Base-by-base conservation (phyloP, 352 stramenopile genomes). In the Globisporangium perplexum region DNA sequence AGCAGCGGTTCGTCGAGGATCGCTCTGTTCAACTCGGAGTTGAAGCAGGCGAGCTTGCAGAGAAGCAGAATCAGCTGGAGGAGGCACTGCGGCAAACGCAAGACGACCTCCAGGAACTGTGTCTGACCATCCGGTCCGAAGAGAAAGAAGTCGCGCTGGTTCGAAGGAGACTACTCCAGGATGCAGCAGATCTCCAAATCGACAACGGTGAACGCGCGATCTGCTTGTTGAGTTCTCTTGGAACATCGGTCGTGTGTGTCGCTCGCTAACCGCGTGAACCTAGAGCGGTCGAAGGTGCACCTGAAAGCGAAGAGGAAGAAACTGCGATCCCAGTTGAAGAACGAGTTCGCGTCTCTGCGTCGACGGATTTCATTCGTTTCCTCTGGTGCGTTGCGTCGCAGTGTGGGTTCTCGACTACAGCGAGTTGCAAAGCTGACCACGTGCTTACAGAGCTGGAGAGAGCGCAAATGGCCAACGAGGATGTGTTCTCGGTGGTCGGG, bases 381-480 rank as follows among this genome's bases (percentile, higher is more conserved):
- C 11, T 68, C 59, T 39, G 71, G 73, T 79, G 64, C 24, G 43
- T 20, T 6, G 23, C 24, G 41, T 7, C 2, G 7, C 11, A 28
- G 18, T 33, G 18, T 24, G 0, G 31, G 6, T 6, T 22, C 2
- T 3, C 28, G 33, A 3, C 4, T 4, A 22, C 11, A 39, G 8
- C 4, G 15, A 12, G 17, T 7, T 30, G 28, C 20, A 8, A 4
- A 36, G n/a, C 26, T 39, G 10, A 14, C 4, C 31, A n/a, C 23
- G 10, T 18, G 1, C 14, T 38, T 24, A 28, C 35, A 81, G 71
- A 81, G 51, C 55, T 81, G 10, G 71, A 81, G 57, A 64, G 59
- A 51, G 48, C 50, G 45, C 71, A 77, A 28, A 81, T 81, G 71
- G 55, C 59, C n/a, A 81, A 76, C 42, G 71, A 81, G 50, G 71